Evolutionary conservation across 768 basidiomycete genomes (phyloP).

Genomic region (Calocera viscosa): DNA sequence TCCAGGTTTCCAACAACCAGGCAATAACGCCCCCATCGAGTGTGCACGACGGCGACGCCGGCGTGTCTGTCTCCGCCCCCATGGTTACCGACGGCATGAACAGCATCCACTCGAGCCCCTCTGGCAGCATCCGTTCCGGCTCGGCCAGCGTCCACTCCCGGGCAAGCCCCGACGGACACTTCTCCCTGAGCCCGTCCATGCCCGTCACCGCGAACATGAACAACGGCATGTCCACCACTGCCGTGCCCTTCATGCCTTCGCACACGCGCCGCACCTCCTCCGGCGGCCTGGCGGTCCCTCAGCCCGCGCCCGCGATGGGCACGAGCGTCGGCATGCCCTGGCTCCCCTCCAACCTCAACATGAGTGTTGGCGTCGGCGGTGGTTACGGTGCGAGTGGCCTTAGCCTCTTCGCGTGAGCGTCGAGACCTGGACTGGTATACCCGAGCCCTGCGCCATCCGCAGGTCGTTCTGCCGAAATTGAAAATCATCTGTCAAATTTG

Average conservation of each 20-base stretch:
- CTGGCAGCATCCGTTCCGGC: not conserved
- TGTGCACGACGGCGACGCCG: not conserved
- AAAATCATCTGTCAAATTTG: not conserved
- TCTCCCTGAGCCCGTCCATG: not conserved
- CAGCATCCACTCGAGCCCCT: constrained; percentile 5
- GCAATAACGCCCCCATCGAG: constrained; percentile 3
- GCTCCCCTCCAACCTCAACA: not conserved
- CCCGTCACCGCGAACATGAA: not conserved
- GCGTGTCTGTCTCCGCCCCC: not conserved
- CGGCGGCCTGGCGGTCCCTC: not conserved
- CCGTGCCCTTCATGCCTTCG: not conserved
- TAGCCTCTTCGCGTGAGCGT: not conserved
- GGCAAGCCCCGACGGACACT: not conserved
- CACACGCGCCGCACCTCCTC: constrained; percentile 4
- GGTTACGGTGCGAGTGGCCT: constrained; percentile 1
- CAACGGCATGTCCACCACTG: not conserved
- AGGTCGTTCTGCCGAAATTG: not conserved
- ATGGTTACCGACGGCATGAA: constrained; percentile 7
- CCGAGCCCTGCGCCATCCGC: not conserved
- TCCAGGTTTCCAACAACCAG: not conserved
- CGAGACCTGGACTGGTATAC: not conserved
- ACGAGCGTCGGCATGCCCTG: constrained; percentile 1
- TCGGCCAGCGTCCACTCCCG: constrained; percentile 5
- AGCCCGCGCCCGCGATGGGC: not conserved
- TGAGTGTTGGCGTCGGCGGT: not conserved